Evolutionary conservation across 306 rosid genomes (phyloP).

Genomic region (Vigna mungo): DNA sequence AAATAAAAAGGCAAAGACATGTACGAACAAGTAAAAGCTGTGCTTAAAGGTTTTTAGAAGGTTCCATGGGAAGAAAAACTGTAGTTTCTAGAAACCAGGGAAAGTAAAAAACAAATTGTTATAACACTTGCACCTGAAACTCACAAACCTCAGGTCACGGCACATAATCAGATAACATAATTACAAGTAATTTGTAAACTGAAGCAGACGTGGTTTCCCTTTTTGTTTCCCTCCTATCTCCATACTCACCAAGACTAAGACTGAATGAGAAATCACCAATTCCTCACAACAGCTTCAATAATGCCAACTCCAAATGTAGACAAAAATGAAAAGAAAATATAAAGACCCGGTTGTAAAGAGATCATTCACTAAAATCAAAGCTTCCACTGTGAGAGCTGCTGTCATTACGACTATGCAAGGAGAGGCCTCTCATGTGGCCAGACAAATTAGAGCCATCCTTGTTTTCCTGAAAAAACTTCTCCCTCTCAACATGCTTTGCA

Average conservation of each 20-base stretch:
- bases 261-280: slow-evolving; percentile 47
- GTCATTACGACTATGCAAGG: slow-evolving; percentile 78
- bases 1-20: not conserved
- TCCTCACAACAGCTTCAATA: slow-evolving; percentile 43
- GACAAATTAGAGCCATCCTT: slow-evolving; percentile 72
- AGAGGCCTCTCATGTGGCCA: slow-evolving; percentile 79
- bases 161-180: slow-evolving; percentile 32
- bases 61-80: not conserved
- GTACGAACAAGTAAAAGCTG: not conserved
- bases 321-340: slow-evolving; percentile 3
- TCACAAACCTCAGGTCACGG: slow-evolving; percentile 34
- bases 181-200: slow-evolving; percentile 43
- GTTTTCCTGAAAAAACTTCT: slow-evolving; percentile 83
- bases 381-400: slow-evolving; percentile 93
- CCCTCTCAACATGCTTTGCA: slow-evolving; percentile 84
- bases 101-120: not conserved
- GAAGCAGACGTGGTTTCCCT: slow-evolving; percentile 23
- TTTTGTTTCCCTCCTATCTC: not conserved
- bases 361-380: slow-evolving; percentile 79
- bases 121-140: slow-evolving; percentile 33
- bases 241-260: slow-evolving; percentile 46
- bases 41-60: not conserved
- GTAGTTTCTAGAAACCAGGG: not conserved
- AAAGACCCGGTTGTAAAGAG: slow-evolving; percentile 15
- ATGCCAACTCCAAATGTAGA: slow-evolving; percentile 38